Conservation (phyloP, 2,329 filamentous ascomycete genomes). For the Aschersonia sp. region DNA sequence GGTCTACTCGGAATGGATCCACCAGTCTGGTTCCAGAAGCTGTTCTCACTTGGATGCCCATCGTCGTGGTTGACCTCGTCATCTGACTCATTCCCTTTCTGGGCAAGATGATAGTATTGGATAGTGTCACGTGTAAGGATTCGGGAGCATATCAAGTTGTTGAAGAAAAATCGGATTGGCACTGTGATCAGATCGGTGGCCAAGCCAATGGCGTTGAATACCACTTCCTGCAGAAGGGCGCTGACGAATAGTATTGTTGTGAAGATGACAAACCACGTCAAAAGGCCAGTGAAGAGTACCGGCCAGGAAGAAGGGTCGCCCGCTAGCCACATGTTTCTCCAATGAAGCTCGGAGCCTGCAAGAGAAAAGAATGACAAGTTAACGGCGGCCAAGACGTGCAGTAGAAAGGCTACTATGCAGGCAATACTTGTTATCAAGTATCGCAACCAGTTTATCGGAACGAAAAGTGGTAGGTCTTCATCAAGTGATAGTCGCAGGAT, state of each 20-base stretch:
- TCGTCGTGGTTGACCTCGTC: constrained; percentile 1
- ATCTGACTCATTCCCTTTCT: constrained; percentile 6
- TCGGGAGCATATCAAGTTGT: constrained; percentile 4
- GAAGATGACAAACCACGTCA: constrained; percentile 7
- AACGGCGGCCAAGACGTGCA: constrained; percentile 8
- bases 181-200: constrained; percentile 8
- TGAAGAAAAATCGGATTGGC: constrained; percentile 5
- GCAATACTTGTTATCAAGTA: constrained; percentile 5
- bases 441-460: constrained; percentile 9
- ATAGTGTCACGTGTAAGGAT: constrained; percentile 2
- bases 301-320: constrained; percentile 10
- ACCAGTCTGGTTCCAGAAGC: not conserved
- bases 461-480: constrained; percentile 4
- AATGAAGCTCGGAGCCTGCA: constrained; percentile 13
- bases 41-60: too few species aligned
- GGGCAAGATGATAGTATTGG: constrained; percentile 2
- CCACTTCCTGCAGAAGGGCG: constrained; percentile 10
- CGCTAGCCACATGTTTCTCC: constrained; percentile 13
- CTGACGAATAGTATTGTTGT: constrained; percentile 5
- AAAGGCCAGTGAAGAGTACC: constrained; percentile 12
- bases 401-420: constrained; percentile 10
- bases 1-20: not conserved
- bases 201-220: constrained; percentile 7
- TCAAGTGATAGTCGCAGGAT: constrained; percentile 17
- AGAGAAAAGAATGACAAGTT: constrained; percentile 18